Percentiles rank a stretch among this genome's conserved stretches.
Conservation (phyloP, 139 green algal genomes). For the Penium margaritaceum region DNA sequence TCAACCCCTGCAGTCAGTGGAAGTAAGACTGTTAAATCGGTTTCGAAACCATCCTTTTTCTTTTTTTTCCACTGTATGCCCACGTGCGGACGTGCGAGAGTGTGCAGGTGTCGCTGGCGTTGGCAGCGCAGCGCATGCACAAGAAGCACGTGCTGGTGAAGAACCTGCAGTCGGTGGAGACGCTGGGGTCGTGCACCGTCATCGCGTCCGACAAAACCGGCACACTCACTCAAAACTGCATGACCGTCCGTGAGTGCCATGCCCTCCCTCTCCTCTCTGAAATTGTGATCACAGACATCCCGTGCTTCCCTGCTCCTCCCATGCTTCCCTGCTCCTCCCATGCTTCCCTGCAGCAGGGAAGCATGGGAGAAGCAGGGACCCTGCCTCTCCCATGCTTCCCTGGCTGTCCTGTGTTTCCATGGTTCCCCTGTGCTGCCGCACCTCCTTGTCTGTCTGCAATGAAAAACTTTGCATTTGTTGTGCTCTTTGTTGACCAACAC, state of each 20-base stretch:
- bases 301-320: no score
- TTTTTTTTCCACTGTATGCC: background rate
- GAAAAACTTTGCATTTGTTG: no score
- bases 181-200: conserved; percentile 50
- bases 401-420: background rate
- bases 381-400: background rate
- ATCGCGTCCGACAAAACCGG: conserved; percentile 57
- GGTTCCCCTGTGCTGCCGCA: background rate
- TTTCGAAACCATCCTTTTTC: no score
- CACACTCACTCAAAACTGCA: conserved; percentile 55
- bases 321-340: no score
- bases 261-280: background rate
- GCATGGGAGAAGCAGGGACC: background rate
- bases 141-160: conserved; percentile 54
- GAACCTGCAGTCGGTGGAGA: conserved; percentile 51
- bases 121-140: conserved; percentile 49
- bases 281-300: no score
- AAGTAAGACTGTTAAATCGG: background rate
- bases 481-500: no score
- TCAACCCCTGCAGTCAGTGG: background rate
- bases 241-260: conserved; percentile 49
- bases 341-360: no score
- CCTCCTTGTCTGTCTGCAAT: no score
- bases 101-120: conserved; percentile 40
- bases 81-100: background rate